These are phyloP conservation scores for Euphrasia arctica DNA, from an alignment of 305 asterid genomes.

Conservation along the genomic window DNA sequence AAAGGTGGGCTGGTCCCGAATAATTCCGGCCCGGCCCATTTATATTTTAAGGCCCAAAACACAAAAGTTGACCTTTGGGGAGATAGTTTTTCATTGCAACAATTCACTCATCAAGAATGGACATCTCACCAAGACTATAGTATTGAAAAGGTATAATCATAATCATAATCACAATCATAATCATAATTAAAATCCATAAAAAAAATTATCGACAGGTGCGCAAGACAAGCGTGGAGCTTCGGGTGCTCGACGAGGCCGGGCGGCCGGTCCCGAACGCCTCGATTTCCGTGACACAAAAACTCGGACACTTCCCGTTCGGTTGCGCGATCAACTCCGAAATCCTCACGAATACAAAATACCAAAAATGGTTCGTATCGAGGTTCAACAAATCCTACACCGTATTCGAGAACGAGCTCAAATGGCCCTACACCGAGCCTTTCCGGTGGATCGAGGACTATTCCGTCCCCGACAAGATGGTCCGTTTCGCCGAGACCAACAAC, in stretches of 20 bases:
- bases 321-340: slow-evolving; percentile 45
- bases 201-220: slow-evolving; percentile 38
- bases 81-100: slow-evolving; percentile 56
- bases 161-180: not conserved
- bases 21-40: slow-evolving; percentile 33
- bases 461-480: slow-evolving; percentile 42
- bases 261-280: slow-evolving; percentile 42
- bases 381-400: slow-evolving; percentile 45
- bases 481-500: slow-evolving; percentile 27
- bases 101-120: slow-evolving; percentile 57
- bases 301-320: slow-evolving; percentile 49
- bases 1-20: slow-evolving; percentile 49
- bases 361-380: slow-evolving; percentile 53
- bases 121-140: slow-evolving; percentile 44
- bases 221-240: slow-evolving; percentile 45
- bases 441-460: slow-evolving; percentile 36
- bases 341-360: slow-evolving; percentile 38
- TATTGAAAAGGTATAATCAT: slow-evolving; percentile 41
- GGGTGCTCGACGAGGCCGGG: slow-evolving; percentile 43
- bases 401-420: slow-evolving; percentile 69
- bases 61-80: slow-evolving; percentile 43
- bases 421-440: slow-evolving; percentile 28
- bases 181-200: not conserved
- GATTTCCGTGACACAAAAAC: slow-evolving; percentile 38
- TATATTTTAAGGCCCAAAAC: slow-evolving; percentile 45